Evolutionary conservation across 176 grass and related monocot genomes (phyloP).

Genomic region (Eragrostis curvula): DNA sequence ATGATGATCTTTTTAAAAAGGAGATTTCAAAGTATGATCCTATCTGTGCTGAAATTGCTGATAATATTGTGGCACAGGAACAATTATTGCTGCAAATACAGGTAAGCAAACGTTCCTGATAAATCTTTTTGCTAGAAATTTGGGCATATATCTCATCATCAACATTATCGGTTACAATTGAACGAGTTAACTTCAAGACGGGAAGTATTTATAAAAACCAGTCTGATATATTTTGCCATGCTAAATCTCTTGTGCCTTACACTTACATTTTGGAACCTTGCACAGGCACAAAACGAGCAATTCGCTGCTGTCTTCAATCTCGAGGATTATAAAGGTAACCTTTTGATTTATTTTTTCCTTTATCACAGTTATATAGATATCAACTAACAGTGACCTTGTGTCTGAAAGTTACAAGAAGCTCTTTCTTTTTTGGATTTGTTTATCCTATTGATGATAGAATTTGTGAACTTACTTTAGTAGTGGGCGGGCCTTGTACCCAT

Average conservation of each 20-base stretch:
- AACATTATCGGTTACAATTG: constrained; percentile 8
- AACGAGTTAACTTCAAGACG: neutral
- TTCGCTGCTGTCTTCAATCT: constrained; percentile 89
- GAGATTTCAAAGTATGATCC: constrained; percentile 89
- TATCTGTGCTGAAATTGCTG: constrained; percentile 92
- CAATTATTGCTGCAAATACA: constrained; percentile 97
- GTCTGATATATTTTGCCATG: constrained; percentile 14
- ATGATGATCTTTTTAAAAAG: constrained; percentile 97
- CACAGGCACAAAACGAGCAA: constrained; percentile 89
- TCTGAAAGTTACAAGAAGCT: neutral
- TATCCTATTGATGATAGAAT: neutral
- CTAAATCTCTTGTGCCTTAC: constrained; percentile 26
- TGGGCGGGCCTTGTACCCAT: neutral
- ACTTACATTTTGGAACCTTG: constrained; percentile 25
- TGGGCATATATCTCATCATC: constrained; percentile 6
- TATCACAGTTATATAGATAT: neutral
- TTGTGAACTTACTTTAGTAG: neutral
- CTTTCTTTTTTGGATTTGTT: neutral
- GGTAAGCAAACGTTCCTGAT: constrained; percentile 45
- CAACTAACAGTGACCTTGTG: neutral
- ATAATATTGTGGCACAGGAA: constrained; percentile 91
- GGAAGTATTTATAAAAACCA: constrained; percentile 22
- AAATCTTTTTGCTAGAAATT: constrained; percentile 42
- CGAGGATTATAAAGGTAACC: constrained; percentile 92
- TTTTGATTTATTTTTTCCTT: constrained; percentile 4